These are phyloP conservation scores for Metarhizium guizhouense DNA, from an alignment of 2,329 filamentous ascomycete genomes.

Conservation along the genomic window DNA sequence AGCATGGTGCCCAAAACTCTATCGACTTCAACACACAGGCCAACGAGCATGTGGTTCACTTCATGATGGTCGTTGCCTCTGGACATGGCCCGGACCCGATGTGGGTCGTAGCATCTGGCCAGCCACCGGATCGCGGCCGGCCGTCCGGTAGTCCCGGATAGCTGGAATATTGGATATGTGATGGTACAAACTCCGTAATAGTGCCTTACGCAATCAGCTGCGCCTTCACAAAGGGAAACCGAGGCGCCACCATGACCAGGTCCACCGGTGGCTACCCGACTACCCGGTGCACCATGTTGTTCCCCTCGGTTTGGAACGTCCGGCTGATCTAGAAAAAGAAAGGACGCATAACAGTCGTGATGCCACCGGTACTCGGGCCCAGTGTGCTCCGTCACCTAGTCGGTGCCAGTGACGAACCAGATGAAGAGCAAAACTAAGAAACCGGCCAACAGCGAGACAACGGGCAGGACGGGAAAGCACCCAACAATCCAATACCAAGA, in stretches of 20 bases:
- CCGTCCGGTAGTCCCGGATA: not conserved
- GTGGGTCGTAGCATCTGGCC: not conserved
- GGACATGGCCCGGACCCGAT: not conserved
- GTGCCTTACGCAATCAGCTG: not conserved
- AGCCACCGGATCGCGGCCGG: not conserved
- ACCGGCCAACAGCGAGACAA: not conserved
- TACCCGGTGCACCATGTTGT: no score
- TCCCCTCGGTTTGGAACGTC: no score
- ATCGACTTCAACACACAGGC: no score
- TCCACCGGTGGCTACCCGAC: not conserved
- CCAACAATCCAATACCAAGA: not conserved
- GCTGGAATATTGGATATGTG: not conserved
- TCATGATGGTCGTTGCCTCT: not conserved
- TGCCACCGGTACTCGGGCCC: no score
- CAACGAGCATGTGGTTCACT: no score
- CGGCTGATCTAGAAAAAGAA: no score
- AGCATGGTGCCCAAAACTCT: no score
- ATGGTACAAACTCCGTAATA: not conserved
- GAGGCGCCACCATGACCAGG: not conserved
- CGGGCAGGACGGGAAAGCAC: not conserved
- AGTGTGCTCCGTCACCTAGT: no score
- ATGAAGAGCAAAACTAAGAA: not conserved
- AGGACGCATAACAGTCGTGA: no score
- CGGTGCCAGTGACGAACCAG: no score
- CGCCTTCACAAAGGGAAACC: not conserved